Evolutionary conservation across 441 rosid species (phyloP).

Genomic region (Aquilaria agallochum): DNA sequence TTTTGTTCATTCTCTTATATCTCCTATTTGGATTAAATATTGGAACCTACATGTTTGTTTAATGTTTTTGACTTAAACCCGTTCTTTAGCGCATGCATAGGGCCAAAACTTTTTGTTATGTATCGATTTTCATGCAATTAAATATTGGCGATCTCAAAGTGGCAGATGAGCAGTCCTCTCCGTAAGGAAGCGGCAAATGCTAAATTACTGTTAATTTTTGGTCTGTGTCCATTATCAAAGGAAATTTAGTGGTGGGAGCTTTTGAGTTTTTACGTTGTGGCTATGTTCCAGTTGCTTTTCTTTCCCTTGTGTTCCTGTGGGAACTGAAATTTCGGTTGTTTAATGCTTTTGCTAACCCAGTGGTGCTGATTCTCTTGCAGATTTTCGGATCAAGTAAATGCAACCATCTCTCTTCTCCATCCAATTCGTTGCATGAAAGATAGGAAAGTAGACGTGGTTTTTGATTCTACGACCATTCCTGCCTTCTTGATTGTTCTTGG

Average conservation of each 20-base stretch:
- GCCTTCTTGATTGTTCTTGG: slow-evolving; percentile 64
- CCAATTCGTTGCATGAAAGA: slow-evolving; percentile 89
- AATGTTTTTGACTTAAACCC: neutral
- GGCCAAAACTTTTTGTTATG: too few relatives aligned
- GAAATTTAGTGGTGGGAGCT: too few relatives aligned
- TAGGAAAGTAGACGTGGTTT: slow-evolving; percentile 65
- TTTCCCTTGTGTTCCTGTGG: neutral
- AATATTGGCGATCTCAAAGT: too few relatives aligned
- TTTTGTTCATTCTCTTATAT: slow-evolving; percentile 4
- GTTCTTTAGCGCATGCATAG: too few relatives aligned
- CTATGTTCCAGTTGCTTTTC: neutral
- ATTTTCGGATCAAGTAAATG: slow-evolving; percentile 76
- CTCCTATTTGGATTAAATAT: neutral
- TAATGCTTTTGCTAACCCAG: too few relatives aligned
- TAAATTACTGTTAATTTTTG: too few relatives aligned
- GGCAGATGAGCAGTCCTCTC: too few relatives aligned
- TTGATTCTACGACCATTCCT: slow-evolving; percentile 79
- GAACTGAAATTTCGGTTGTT: too few relatives aligned
- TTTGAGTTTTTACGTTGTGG: too few relatives aligned
- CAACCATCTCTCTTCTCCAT: slow-evolving; percentile 68
- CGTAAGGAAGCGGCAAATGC: too few relatives aligned
- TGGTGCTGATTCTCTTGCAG: slow-evolving; percentile 27
- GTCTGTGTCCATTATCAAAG: too few relatives aligned
- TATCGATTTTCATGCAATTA: too few relatives aligned
- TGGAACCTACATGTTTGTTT: neutral